These are phyloP conservation scores for Speleostelium caveatum DNA, from an alignment of 78 protist genomes.

Conservation along the genomic window DNA sequence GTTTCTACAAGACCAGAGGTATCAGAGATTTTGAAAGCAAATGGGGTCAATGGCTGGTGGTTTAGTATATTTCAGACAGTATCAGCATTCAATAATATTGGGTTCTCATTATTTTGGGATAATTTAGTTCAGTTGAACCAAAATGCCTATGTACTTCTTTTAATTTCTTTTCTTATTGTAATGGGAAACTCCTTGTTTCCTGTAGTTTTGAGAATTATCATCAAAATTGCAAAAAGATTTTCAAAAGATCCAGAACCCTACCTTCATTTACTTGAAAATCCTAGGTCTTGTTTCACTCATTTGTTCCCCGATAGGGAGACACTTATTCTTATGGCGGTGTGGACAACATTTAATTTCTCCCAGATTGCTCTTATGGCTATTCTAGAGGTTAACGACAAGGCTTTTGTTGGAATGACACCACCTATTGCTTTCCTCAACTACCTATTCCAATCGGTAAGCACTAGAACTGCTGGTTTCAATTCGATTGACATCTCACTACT, in stretches of 20 bases:
- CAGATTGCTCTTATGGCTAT: conserved; percentile 61
- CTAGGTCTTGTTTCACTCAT: conserved; percentile 65
- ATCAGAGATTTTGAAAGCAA: not conserved
- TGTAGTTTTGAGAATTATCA: conserved; percentile 23
- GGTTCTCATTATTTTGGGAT: conserved; percentile 38
- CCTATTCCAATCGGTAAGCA: conserved; percentile 55
- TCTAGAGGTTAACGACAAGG: conserved; percentile 55
- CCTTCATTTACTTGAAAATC: conserved; percentile 29
- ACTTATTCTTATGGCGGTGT: not conserved
- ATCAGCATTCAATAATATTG: conserved; percentile 79
- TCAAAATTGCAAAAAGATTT: conserved; percentile 6
- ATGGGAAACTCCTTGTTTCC: conserved; percentile 72
- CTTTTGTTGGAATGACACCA: conserved; percentile 20
- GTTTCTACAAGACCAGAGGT: not conserved
- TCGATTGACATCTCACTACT: conserved; percentile 55
- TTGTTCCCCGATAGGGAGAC: conserved; percentile 52
- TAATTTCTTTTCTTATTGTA: conserved; percentile 27
- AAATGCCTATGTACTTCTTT: not conserved
- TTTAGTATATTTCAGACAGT: conserved; percentile 40
- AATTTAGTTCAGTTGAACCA: conserved; percentile 43
- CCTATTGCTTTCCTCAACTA: conserved; percentile 29
- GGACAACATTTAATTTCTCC: conserved; percentile 33
- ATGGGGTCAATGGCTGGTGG: conserved; percentile 38
- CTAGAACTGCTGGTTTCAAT: conserved; percentile 82
- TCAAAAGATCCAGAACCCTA: conserved; percentile 72